phyloP scores from a whole-genome alignment of 1,284 basidiomycete species.

The Trichosporon sp. region DNA sequence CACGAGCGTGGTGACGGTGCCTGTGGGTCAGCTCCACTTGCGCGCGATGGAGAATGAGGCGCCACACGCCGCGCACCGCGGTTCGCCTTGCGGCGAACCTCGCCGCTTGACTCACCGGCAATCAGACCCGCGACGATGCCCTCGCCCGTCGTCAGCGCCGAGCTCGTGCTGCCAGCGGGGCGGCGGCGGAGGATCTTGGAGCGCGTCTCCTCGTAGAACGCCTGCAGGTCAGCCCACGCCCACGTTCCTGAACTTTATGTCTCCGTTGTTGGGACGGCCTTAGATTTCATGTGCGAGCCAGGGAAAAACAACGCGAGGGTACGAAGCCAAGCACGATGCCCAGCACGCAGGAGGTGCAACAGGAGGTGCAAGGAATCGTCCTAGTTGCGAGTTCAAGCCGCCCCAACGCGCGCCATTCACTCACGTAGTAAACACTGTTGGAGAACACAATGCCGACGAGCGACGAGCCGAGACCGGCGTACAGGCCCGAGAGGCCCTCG shows the following conservation, averaged over 20 bases:
- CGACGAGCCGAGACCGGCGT: slow-evolving; percentile 81
- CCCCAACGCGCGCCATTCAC: too few relatives aligned
- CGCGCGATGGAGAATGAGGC: too few relatives aligned
- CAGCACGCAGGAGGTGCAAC: too few relatives aligned
- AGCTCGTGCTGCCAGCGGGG: slow-evolving; percentile 17
- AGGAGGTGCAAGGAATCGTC: too few relatives aligned
- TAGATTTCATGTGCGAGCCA: background rate
- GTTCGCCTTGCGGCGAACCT: background rate
- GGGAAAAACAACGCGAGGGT: background rate
- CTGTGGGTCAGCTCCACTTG: slow-evolving; percentile 53
- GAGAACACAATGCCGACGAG: slow-evolving; percentile 88
- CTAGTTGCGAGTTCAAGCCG: too few relatives aligned
- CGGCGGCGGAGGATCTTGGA: slow-evolving; percentile 53
- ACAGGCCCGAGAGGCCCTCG: slow-evolving; percentile 81
- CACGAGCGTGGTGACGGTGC: slow-evolving; percentile 81
- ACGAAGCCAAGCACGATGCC: too few relatives aligned
- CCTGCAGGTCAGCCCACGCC: slow-evolving; percentile 3
- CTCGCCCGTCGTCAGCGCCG: slow-evolving; percentile 71
- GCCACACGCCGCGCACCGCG: too few relatives aligned
- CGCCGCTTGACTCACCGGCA: slow-evolving; percentile 65
- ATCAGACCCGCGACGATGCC: slow-evolving; percentile 86
- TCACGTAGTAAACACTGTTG: slow-evolving; percentile 61
- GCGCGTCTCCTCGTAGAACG: slow-evolving; percentile 55
- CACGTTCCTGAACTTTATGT: background rate
- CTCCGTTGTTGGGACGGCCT: background rate